Evolutionary conservation across 2,329 filamentous ascomycete species (phyloP).

Genomic region (Monilinia fructigena): DNA sequence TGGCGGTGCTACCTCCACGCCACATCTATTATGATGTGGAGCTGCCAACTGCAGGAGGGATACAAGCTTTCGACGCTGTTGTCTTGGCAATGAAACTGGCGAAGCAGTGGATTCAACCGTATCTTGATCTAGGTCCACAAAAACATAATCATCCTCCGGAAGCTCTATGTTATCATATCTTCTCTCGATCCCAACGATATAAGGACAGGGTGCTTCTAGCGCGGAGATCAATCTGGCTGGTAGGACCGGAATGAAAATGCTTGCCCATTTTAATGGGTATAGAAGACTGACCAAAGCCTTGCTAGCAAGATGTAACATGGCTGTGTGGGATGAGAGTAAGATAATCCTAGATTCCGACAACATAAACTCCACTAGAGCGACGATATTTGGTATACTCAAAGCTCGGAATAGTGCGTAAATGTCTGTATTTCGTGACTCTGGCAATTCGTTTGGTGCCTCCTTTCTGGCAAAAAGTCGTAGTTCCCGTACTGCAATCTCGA

Average conservation of each 20-base stretch:
- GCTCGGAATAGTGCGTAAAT: conserved; percentile 90
- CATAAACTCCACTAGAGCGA: conserved; percentile 89
- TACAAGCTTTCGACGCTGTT: conserved; percentile 84
- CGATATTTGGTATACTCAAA: conserved; percentile 86
- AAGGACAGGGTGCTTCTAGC: conserved; percentile 91
- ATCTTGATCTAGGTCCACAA: conserved; percentile 91
- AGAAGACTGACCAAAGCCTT: conserved; percentile 81
- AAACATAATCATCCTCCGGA: conserved; percentile 91
- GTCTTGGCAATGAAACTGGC: conserved; percentile 77
- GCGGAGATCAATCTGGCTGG: conserved; percentile 85
- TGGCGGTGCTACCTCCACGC: conserved; percentile 83
- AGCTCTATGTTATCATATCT: conserved; percentile 83
- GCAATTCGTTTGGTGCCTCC: conserved; percentile 89
- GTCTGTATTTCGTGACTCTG: conserved; percentile 86
- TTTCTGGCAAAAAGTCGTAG: conserved; percentile 88
- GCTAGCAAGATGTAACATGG: conserved; percentile 92
- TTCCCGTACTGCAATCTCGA: conserved; percentile 87
- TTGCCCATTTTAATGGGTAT: conserved; percentile 90
- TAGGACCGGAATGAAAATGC: conserved; percentile 89
- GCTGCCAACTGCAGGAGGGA: conserved; percentile 87
- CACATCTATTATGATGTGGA: conserved; percentile 82
- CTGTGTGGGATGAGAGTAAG: conserved; percentile 89
- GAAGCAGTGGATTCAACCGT: conserved; percentile 79
- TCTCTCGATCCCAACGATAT: conserved; percentile 93
- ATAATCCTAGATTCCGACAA: conserved; percentile 94